Conservation (phyloP, 768 basidiomycete species). For the Trametes meyenii region DNA sequence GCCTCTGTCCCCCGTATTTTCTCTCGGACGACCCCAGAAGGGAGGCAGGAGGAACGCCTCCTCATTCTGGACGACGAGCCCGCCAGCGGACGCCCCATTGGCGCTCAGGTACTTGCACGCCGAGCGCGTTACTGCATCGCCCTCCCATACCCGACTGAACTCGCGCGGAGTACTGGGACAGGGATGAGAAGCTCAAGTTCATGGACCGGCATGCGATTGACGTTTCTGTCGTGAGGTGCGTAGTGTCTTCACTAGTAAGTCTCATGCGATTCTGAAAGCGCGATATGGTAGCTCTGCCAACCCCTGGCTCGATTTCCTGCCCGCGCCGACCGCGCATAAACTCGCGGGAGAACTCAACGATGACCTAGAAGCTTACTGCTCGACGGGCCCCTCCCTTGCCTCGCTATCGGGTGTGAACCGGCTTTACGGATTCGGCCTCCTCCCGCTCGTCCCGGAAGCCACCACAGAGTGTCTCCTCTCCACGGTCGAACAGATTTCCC, state of each 20-base stretch:
- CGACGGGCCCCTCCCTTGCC: constrained; percentile 55
- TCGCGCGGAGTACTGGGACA: constrained; percentile 69
- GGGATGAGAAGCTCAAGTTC: constrained; percentile 76
- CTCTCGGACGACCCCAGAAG: constrained; percentile 47
- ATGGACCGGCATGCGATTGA: constrained; percentile 86
- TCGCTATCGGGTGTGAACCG: constrained; percentile 50
- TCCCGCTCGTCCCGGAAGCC: constrained; percentile 77
- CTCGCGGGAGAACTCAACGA: constrained; percentile 74
- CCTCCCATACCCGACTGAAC: background rate
- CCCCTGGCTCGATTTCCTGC: constrained; percentile 89
- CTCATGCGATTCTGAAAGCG: background rate
- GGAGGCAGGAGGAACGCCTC: constrained; percentile 63
- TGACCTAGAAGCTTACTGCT: constrained; percentile 80
- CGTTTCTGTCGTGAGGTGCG: constrained; percentile 75
- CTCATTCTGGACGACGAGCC: constrained; percentile 82
- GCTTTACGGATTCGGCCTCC: constrained; percentile 81
- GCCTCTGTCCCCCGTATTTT: constrained; percentile 69
- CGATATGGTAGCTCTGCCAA: constrained; percentile 67
- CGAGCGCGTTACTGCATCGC: background rate
- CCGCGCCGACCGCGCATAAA: constrained; percentile 62
- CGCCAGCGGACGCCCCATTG: constrained; percentile 77
- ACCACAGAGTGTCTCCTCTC: constrained; percentile 58
- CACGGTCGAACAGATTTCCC: constrained; percentile 65
- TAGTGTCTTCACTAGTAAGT: background rate
- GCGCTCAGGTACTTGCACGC: constrained; percentile 57